These are phyloP conservation scores for Tolypocladium endophyticum DNA, from an alignment of 2,329 filamentous ascomycete genomes.

Conservation along the genomic window DNA sequence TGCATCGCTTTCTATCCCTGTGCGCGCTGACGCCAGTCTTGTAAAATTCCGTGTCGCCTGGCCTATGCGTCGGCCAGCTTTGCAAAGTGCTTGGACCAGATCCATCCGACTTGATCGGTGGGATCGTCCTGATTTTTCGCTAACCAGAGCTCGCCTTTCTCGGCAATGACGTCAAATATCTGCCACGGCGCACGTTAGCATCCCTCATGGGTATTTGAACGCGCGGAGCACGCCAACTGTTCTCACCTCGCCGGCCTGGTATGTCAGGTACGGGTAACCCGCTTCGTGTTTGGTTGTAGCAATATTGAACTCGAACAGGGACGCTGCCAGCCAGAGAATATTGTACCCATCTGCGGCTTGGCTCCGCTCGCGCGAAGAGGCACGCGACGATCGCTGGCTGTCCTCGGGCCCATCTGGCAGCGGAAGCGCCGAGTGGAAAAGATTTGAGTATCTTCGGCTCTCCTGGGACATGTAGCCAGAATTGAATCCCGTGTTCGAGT, in stretches of 20 bases:
- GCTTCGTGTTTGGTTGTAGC: slow-evolving; percentile 84
- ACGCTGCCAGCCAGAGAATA: slow-evolving; percentile 83
- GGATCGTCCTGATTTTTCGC: slow-evolving; percentile 94
- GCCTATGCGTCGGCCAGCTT: slow-evolving; percentile 43
- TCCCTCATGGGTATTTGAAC: not conserved
- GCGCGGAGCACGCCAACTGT: not conserved
- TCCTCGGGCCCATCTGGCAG: slow-evolving; percentile 56
- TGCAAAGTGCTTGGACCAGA: slow-evolving; percentile 98
- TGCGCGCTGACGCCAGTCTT: not conserved
- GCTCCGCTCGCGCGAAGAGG: slow-evolving; percentile 48
- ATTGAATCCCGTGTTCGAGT: slow-evolving; percentile 45
- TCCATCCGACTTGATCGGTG: slow-evolving; percentile 76
- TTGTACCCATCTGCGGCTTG: slow-evolving; percentile 49
- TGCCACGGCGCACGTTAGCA: slow-evolving; percentile 15
- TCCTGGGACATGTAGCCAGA: slow-evolving; percentile 35
- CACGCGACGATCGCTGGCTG: slow-evolving; percentile 42
- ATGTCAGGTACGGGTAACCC: slow-evolving; percentile 91
- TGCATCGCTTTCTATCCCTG: not conserved
- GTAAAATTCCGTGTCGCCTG: not conserved
- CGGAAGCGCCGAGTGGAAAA: slow-evolving; percentile 83
- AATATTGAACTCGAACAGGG: slow-evolving; percentile 95
- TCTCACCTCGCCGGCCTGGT: slow-evolving; percentile 79
- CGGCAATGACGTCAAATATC: slow-evolving; percentile 86
- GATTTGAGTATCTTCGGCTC: slow-evolving; percentile 53
- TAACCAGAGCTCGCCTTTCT: slow-evolving; percentile 96